phyloP scores from a whole-genome alignment of 352 stramenopile species.

The Globisporangium irregulare region DNA sequence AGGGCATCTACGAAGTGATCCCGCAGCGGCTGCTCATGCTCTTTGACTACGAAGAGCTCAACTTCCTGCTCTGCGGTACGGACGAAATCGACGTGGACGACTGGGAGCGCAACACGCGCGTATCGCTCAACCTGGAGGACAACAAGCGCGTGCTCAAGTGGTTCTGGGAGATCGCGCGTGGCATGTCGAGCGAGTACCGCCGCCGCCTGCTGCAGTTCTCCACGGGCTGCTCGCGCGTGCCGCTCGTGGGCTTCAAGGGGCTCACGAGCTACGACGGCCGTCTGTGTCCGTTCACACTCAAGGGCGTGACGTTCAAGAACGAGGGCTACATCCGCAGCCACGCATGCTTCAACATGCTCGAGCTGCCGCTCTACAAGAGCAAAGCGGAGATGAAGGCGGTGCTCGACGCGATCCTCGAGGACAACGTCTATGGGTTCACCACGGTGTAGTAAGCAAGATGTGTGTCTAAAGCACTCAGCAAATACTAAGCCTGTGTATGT shows the following conservation, averaged over 20 bases:
- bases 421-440: constrained; percentile 65
- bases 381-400: constrained; percentile 81
- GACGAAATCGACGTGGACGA: constrained; percentile 93
- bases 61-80: constrained; percentile 94
- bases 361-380: constrained; percentile 92
- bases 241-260: constrained; percentile 62
- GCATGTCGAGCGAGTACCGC: constrained; percentile 77
- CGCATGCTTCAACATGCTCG: constrained; percentile 88
- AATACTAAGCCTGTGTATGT: neutral
- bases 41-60: constrained; percentile 97
- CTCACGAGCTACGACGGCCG: constrained; percentile 82
- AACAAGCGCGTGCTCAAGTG: constrained; percentile 27
- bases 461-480: neutral
- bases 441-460: constrained; percentile 12
- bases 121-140: constrained; percentile 28
- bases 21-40: constrained; percentile 91
- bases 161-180: constrained; percentile 86
- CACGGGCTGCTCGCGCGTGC: constrained; percentile 79
- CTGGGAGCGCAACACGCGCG: constrained; percentile 62
- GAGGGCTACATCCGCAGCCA: constrained; percentile 60
- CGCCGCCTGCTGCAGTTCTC: constrained; percentile 75
- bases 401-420: constrained; percentile 58
- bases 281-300: constrained; percentile 74
- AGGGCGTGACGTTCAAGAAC: constrained; percentile 36
- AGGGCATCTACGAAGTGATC: constrained; percentile 97